A percentile compares a stretch with the other conserved stretches of the same genome.
Conservation (phyloP, 495 filamentous ascomycete species). For the Penicillium odoratum region DNA sequence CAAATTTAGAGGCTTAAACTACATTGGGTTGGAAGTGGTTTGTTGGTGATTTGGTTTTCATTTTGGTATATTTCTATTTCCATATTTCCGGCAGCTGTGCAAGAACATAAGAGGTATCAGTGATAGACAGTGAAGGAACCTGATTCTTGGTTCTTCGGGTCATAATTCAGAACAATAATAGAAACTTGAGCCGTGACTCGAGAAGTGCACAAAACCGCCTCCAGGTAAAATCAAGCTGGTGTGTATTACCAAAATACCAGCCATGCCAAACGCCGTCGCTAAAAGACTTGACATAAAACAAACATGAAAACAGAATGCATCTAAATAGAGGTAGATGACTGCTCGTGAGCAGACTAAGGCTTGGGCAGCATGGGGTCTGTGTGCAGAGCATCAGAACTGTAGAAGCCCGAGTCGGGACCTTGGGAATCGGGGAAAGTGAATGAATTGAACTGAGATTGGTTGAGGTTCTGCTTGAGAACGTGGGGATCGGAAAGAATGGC, state of each 20-base stretch:
- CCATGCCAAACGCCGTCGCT: constrained; percentile 44
- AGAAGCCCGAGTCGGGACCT: constrained; percentile 42
- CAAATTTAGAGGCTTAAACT: not conserved
- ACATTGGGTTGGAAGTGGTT: not conserved
- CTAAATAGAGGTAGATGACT: not conserved
- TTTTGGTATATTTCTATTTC: not conserved
- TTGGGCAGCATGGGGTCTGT: constrained; percentile 28
- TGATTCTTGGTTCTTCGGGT: constrained; percentile 13
- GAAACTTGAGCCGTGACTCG: constrained; percentile 5
- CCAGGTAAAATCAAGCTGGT: not conserved
- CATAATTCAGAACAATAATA: constrained; percentile 17
- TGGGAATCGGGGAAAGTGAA: constrained; percentile 32
- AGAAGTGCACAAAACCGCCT: constrained; percentile 7
- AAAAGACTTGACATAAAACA: constrained; percentile 12
- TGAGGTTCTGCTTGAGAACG: constrained; percentile 30
- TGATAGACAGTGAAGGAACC: constrained; percentile 6
- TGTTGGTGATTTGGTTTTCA: not conserved
- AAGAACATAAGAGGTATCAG: constrained; percentile 3
- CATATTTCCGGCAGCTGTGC: constrained; percentile 1
- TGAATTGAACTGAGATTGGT: constrained; percentile 29
- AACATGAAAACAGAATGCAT: constrained; percentile 6
- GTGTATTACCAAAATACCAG: constrained; percentile 15
- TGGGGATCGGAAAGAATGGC: constrained; percentile 43
- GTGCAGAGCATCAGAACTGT: constrained; percentile 40
- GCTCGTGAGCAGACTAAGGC: constrained; percentile 20